Conservation (phyloP, 169 alveolate genomes). For the Plasmodium knowlesi region DNA sequence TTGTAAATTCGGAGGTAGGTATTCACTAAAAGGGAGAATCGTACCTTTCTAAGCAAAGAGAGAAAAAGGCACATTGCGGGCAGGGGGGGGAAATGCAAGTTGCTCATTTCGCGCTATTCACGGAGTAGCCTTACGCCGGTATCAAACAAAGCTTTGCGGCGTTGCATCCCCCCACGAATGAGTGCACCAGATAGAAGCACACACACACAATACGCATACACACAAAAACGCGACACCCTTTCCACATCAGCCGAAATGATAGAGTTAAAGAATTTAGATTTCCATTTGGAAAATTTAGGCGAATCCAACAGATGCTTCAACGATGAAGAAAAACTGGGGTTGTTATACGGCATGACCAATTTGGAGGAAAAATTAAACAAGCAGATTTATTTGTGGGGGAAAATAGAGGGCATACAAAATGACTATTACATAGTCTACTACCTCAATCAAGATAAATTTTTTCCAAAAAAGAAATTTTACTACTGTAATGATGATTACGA, state of each 20-base stretch:
- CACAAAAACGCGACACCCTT: neutral
- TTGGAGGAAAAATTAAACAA: conserved; percentile 55
- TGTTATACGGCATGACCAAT: conserved; percentile 44
- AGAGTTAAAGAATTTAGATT: conserved; percentile 26
- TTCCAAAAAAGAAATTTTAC: conserved; percentile 44
- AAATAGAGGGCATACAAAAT: conserved; percentile 60
- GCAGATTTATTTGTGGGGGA: conserved; percentile 60
- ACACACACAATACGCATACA: neutral
- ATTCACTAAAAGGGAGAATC: neutral
- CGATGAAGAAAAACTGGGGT: conserved; percentile 54
- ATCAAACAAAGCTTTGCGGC: neutral
- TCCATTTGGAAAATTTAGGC: conserved; percentile 28
- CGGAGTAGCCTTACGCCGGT: neutral
- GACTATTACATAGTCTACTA: conserved; percentile 53
- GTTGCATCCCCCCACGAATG: neutral
- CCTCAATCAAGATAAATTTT: conserved; percentile 28
- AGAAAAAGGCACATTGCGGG: neutral
- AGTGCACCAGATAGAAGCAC: neutral
- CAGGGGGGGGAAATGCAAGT: neutral
- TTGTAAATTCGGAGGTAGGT: neutral
- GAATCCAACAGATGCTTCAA: conserved; percentile 69
- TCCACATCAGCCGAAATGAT: conserved; percentile 21
- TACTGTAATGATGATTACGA: conserved; percentile 61
- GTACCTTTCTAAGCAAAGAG: neutral
- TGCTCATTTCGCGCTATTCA: conserved; percentile 1